Conservation (phyloP, 306 rosid genomes). For the Quercus aquifolioides region DNA sequence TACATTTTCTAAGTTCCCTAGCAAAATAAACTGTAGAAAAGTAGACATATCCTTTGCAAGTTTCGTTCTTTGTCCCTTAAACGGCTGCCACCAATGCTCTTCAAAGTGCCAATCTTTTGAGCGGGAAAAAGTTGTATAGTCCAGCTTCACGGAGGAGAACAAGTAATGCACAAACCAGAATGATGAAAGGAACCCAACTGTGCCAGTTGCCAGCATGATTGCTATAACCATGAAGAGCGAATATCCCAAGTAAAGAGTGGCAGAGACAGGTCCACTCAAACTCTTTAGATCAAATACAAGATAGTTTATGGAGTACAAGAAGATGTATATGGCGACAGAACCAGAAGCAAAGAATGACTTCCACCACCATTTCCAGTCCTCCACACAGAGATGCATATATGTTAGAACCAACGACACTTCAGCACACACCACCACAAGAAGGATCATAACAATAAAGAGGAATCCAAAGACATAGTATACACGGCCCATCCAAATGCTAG, state of each 20-base stretch:
- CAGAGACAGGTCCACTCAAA: conserved; percentile 91
- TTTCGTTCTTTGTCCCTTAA: conserved; percentile 10
- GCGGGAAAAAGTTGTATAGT: conserved; percentile 40
- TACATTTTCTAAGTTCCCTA: conserved; percentile 40
- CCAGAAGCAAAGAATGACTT: conserved; percentile 96
- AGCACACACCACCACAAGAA: conserved; percentile 88
- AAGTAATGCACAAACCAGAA: conserved; percentile 96
- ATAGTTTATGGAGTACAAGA: conserved; percentile 83
- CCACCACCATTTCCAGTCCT: conserved; percentile 99
- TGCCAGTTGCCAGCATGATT: conserved; percentile 90
- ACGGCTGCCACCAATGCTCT: conserved; percentile 22
- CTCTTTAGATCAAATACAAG: conserved; percentile 86
- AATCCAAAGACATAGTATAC: conserved; percentile 93
- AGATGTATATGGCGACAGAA: conserved; percentile 91
- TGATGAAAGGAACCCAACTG: conserved; percentile 93
- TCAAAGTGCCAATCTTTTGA: conserved; percentile 9
- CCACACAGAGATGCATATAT: conserved; percentile 96
- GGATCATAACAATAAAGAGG: conserved; percentile 70
- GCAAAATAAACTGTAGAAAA: conserved; percentile 27
- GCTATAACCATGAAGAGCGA: conserved; percentile 92
- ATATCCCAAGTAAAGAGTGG: conserved; percentile 89
- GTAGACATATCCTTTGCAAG: conserved; percentile 31
- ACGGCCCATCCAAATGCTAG: conserved; percentile 98
- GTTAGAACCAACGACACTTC: conserved; percentile 89
- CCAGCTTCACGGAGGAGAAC: conserved; percentile 93